These are phyloP conservation scores for Cydonia oblonga DNA, from an alignment of 331 rosid genomes.

Conservation along the genomic window DNA sequence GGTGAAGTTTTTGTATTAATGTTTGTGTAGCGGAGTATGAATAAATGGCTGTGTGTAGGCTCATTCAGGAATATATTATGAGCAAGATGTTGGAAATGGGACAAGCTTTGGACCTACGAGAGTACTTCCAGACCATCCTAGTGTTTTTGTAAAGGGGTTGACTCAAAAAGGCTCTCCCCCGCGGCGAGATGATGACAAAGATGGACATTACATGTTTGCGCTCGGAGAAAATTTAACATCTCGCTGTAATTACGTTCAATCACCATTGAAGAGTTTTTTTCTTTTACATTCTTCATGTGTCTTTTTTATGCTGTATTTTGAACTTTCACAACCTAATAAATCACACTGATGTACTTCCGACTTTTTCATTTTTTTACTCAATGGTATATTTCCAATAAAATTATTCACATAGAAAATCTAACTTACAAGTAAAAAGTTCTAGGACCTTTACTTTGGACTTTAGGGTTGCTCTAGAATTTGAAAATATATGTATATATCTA, in stretches of 20 bases:
- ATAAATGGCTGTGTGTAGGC: conserved; percentile 95
- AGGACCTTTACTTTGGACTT: background rate
- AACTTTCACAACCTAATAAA: background rate
- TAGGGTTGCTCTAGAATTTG: background rate
- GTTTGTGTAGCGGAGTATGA: conserved; percentile 54
- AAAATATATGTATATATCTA: background rate
- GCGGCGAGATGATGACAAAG: conserved; percentile 92
- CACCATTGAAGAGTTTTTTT: conserved; percentile 32
- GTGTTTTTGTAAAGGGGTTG: conserved; percentile 58
- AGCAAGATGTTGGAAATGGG: conserved; percentile 77
- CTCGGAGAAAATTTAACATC: conserved; percentile 94
- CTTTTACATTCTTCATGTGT: background rate
- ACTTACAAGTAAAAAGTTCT: background rate
- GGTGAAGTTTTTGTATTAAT: conserved; percentile 15
- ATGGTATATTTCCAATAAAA: background rate
- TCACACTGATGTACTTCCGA: conserved; percentile 2
- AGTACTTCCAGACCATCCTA: conserved; percentile 63
- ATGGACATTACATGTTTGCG: conserved; percentile 96
- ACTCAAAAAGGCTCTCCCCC: conserved; percentile 94
- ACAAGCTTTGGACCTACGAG: conserved; percentile 79
- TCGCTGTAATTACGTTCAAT: conserved; percentile 87
- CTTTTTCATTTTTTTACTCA: background rate
- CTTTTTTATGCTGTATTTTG: background rate
- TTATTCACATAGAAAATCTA: background rate
- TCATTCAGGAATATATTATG: conserved; percentile 84